phyloP scores from a whole-genome alignment of 345 rosid genomes.

The Chamaenerion angustifolium region DNA sequence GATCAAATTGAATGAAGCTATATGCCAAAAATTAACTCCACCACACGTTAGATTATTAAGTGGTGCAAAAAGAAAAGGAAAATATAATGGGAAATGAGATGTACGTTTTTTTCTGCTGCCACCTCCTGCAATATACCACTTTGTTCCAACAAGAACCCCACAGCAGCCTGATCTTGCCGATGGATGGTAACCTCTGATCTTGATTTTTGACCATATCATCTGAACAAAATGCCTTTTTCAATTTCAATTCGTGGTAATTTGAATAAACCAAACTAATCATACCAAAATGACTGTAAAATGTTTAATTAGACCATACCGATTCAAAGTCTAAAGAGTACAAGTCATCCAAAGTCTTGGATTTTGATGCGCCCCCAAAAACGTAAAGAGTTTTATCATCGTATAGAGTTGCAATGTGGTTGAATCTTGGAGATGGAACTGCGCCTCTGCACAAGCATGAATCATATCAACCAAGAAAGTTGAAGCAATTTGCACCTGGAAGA shows the following conservation, averaged over 20 bases:
- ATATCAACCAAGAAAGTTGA: neutral
- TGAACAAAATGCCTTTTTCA: conserved; percentile 9
- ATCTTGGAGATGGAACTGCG: conserved; percentile 74
- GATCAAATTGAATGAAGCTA: neutral
- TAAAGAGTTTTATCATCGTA: conserved; percentile 65
- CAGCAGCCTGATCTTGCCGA: conserved; percentile 90
- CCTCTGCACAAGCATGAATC: conserved; percentile 36
- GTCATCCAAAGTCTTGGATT: conserved; percentile 75
- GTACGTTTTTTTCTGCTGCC: conserved; percentile 93
- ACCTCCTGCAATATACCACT: conserved; percentile 95
- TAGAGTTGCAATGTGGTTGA: conserved; percentile 80
- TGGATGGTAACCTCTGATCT: conserved; percentile 85
- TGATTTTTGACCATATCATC: conserved; percentile 98
- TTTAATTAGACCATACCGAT: conserved; percentile 30
- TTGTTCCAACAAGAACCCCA: conserved; percentile 80
- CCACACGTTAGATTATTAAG: neutral
- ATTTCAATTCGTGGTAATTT: neutral
- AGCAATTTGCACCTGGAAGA: neutral
- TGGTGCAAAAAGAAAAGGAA: neutral
- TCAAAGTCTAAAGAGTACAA: conserved; percentile 93
- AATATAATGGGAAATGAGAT: conserved; percentile 15
- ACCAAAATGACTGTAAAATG: neutral
- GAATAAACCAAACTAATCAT: conserved; percentile 2
- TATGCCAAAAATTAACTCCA: neutral
- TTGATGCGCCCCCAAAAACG: conserved; percentile 81